These are phyloP conservation scores for Erythrophleum fordii DNA, from an alignment of 306 rosid species.

Conservation along the genomic window DNA sequence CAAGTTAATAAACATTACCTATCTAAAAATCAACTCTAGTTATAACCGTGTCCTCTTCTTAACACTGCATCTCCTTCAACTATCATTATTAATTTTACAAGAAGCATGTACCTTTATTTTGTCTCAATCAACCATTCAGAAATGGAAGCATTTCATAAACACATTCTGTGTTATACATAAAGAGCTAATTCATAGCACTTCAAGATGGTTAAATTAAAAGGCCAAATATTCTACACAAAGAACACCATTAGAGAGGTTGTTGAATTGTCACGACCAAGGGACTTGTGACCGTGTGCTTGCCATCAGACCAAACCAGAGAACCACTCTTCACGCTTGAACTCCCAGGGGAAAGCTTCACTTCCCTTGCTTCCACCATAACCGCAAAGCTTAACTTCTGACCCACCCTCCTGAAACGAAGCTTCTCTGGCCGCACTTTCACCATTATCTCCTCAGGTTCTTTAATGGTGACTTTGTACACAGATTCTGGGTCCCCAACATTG, in stretches of 20 bases:
- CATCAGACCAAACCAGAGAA: slow-evolving; percentile 62
- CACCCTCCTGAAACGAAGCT: slow-evolving; percentile 59
- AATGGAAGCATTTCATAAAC: slow-evolving; percentile 39
- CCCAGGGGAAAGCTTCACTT: slow-evolving; percentile 60
- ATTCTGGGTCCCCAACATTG: slow-evolving; percentile 63
- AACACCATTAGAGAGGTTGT: slow-evolving; percentile 54
- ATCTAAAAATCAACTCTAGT: too few species aligned
- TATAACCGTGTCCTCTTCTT: too few species aligned
- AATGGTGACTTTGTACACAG: slow-evolving; percentile 50
- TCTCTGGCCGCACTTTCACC: slow-evolving; percentile 66
- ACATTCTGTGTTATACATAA: slow-evolving; percentile 38
- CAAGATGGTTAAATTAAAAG: too few species aligned
- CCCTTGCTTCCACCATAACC: slow-evolving; percentile 57
- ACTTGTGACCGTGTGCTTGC: slow-evolving; percentile 62
- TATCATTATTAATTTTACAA: slow-evolving; percentile 39
- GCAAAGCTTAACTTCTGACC: slow-evolving; percentile 66
- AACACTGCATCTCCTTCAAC: slow-evolving; percentile 40
- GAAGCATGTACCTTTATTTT: slow-evolving; percentile 4
- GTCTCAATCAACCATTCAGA: slow-evolving; percentile 47
- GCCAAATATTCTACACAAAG: slow-evolving; percentile 3
- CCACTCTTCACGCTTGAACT: slow-evolving; percentile 57
- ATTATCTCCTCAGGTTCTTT: slow-evolving; percentile 48
- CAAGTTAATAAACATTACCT: too few species aligned
- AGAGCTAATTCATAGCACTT: too few species aligned
- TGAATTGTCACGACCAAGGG: slow-evolving; percentile 71